Percentiles rank a stretch among this genome's conserved stretches.
Conservation (phyloP, 2,329 filamentous ascomycete species). For the Claviceps cyperi region DNA sequence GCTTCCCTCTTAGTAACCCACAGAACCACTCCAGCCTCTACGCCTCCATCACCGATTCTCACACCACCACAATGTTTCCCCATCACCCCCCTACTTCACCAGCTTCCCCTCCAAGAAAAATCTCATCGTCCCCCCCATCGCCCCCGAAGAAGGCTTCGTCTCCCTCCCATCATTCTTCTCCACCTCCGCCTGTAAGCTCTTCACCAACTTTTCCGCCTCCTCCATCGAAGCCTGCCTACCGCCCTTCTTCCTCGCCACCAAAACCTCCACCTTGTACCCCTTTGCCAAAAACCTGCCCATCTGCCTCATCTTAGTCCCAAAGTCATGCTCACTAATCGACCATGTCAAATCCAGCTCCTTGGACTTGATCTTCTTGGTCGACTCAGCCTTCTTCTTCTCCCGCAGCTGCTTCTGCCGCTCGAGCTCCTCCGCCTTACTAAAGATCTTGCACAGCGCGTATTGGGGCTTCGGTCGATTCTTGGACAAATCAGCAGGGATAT, state of each 20-base stretch:
- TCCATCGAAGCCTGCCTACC: conserved; percentile 41
- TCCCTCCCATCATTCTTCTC: conserved; percentile 26
- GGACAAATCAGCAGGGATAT: conserved; percentile 17
- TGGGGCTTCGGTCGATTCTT: conserved; percentile 9
- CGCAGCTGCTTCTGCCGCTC: conserved; percentile 27
- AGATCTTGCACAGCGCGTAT: conserved; percentile 55
- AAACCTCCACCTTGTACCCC: conserved; percentile 61
- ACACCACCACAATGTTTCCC: neutral
- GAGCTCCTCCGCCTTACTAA: conserved; percentile 40
- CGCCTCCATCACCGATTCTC: neutral
- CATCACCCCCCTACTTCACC: neutral
- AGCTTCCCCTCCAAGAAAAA: conserved; percentile 26
- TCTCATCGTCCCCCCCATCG: conserved; percentile 27
- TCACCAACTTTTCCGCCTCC: conserved; percentile 46
- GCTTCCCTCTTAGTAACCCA: too few species aligned
- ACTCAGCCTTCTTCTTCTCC: conserved; percentile 26
- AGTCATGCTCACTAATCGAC: conserved; percentile 65
- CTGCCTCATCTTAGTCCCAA: conserved; percentile 55
- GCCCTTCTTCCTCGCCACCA: conserved; percentile 52
- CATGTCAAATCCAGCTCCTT: conserved; percentile 88
- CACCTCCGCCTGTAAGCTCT: conserved; percentile 20
- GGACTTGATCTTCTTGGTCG: conserved; percentile 25
- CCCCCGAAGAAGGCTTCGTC: conserved; percentile 29
- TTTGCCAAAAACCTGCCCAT: conserved; percentile 55
- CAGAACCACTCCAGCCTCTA: too few species aligned